These are phyloP conservation scores for Trichoderma simmonsii DNA, from an alignment of 2,329 filamentous ascomycete genomes.

Conservation along the genomic window DNA sequence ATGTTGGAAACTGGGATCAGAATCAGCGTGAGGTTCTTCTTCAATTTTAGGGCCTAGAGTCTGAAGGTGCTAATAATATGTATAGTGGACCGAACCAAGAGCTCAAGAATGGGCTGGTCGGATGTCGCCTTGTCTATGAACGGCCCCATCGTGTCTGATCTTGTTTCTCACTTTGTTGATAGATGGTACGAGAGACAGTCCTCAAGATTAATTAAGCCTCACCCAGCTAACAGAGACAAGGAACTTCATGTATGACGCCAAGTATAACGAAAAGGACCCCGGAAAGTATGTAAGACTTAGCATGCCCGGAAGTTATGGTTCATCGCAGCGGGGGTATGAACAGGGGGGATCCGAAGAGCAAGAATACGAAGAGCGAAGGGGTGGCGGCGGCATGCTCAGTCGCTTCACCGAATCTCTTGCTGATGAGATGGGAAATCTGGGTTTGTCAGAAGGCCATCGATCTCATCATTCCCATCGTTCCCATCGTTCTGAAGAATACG, in stretches of 20 bases:
- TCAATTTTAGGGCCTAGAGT: neutral
- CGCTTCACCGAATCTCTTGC: neutral
- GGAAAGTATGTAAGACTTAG: conserved; percentile 49
- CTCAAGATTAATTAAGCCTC: neutral
- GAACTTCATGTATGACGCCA: conserved; percentile 84
- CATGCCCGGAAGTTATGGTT: conserved; percentile 29
- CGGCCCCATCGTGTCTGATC: conserved; percentile 71
- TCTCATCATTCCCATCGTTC: neutral
- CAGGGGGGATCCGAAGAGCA: neutral
- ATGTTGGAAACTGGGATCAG: conserved; percentile 74
- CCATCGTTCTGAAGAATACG: neutral
- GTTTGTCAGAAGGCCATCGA: neutral
- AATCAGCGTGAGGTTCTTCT: conserved; percentile 60
- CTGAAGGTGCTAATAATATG: neutral
- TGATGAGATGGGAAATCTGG: conserved; percentile 13
- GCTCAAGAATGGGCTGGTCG: conserved; percentile 88
- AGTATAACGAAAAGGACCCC: conserved; percentile 60
- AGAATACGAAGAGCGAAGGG: neutral
- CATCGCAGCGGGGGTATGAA: conserved; percentile 17
- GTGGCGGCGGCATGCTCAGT: neutral
- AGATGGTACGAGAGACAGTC: conserved; percentile 57
- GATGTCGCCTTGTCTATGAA: conserved; percentile 76
- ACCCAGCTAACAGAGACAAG: conserved; percentile 28
- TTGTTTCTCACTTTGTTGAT: conserved; percentile 76
- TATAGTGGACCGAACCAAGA: conserved; percentile 69